Evolutionary conservation across 176 grass and related monocot genomes (phyloP).

Genomic region (Triticum turgidum): DNA sequence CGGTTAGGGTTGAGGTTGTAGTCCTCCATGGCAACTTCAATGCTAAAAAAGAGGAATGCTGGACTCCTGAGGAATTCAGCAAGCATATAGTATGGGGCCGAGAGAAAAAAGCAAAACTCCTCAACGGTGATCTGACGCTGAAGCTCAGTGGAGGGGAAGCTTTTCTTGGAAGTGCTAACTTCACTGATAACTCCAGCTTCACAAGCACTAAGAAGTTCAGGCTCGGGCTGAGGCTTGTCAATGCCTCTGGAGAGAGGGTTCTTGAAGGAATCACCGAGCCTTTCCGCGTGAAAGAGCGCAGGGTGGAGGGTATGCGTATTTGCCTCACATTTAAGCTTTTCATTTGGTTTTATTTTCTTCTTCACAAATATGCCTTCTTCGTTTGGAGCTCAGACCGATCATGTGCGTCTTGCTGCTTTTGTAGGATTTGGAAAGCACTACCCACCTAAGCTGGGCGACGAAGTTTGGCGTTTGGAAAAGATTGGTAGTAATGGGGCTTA

Average conservation of each 20-base stretch:
- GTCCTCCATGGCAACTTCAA: conserved; percentile 59
- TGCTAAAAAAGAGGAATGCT: conserved; percentile 43
- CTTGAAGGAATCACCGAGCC: conserved; percentile 52
- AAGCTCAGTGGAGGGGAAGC: conserved; percentile 49
- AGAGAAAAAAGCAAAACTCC: conserved; percentile 44
- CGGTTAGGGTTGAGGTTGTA: conserved; percentile 46
- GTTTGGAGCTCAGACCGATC: neutral
- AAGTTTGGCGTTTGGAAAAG: conserved; percentile 54
- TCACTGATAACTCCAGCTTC: conserved; percentile 68
- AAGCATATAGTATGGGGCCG: conserved; percentile 45
- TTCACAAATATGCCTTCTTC: neutral
- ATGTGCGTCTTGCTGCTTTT: neutral
- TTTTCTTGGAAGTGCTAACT: conserved; percentile 41
- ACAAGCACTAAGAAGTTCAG: conserved; percentile 59
- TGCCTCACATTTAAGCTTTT: neutral
- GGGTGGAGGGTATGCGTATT: conserved; percentile 46
- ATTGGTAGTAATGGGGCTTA: conserved; percentile 39
- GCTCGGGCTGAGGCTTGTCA: conserved; percentile 47
- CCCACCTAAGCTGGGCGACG: conserved; percentile 32
- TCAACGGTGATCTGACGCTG: conserved; percentile 39
- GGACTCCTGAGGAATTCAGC: conserved; percentile 45
- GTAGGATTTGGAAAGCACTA: conserved; percentile 53
- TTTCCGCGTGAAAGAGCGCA: conserved; percentile 61
- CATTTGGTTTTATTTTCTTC: neutral
- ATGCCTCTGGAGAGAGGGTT: conserved; percentile 37